Conservation (phyloP, 2,329 filamentous ascomycete genomes). For the Ophiocordyceps camponoti-floridani region DNA sequence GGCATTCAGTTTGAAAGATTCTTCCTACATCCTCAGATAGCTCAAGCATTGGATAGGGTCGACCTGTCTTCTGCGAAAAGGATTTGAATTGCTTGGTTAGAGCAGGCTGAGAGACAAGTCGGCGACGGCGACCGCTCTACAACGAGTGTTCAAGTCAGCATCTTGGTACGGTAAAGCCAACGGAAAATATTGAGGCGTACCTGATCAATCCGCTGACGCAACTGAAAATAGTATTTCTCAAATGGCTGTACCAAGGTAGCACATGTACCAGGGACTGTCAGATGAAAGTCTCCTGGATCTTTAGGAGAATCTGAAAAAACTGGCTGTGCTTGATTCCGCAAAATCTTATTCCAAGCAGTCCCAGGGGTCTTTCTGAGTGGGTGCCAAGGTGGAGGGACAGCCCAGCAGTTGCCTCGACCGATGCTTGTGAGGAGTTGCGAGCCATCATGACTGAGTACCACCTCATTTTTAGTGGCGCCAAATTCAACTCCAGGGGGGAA, state of each 20-base stretch:
- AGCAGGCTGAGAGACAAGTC: background rate
- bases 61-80: constrained; percentile 1
- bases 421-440: constrained; percentile 5
- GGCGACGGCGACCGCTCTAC: background rate
- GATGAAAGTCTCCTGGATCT: background rate
- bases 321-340: constrained; percentile 5
- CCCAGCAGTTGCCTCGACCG: background rate
- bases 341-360: constrained; percentile 9
- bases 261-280: constrained; percentile 1
- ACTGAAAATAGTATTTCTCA: constrained; percentile 1
- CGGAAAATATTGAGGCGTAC: background rate
- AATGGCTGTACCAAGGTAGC: background rate
- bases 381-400: constrained; percentile 5
- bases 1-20: too few species aligned
- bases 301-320: constrained; percentile 1
- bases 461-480: constrained; percentile 5
- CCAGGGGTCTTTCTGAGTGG: constrained; percentile 6
- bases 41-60: background rate
- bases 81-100: background rate
- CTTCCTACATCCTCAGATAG: constrained; percentile 1
- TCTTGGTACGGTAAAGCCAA: background rate
- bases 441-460: constrained; percentile 5
- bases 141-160: background rate
- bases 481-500: constrained; percentile 5
- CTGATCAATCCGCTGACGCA: background rate